These are phyloP conservation scores for Quercus mongolica DNA, from an alignment of 306 rosid genomes.

Conservation along the genomic window DNA sequence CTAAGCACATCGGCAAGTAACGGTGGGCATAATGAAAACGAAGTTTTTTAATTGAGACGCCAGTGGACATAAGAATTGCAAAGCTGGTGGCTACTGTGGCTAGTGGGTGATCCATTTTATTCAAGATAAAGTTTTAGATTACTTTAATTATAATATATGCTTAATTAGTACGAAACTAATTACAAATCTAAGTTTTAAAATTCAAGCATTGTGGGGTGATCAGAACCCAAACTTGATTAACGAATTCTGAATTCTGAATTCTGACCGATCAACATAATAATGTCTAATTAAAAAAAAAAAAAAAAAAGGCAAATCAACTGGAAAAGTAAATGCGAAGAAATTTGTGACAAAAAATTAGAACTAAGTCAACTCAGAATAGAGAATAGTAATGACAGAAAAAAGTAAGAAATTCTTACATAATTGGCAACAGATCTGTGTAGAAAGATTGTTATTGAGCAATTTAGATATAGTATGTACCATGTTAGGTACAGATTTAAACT, in stretches of 20 bases:
- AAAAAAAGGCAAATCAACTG: background rate
- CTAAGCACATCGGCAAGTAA: background rate
- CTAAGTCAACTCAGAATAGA: background rate
- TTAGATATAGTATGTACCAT: background rate
- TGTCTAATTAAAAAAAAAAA: background rate
- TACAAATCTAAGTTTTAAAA: background rate
- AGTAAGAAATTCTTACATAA: background rate
- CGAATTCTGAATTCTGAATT: background rate
- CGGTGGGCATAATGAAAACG: conserved; percentile 2
- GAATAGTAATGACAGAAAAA: background rate
- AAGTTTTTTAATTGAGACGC: conserved; percentile 18
- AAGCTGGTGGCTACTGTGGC: background rate
- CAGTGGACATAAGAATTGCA: background rate
- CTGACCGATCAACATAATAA: background rate
- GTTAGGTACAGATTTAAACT: background rate
- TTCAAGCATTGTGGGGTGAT: background rate
- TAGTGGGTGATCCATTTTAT: conserved; percentile 1
- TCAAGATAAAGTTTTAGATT: background rate
- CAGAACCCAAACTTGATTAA: background rate
- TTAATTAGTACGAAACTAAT: background rate
- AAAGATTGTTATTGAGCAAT: background rate
- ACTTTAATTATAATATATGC: background rate
- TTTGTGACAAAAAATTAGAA: background rate
- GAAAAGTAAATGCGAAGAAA: background rate
- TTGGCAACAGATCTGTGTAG: background rate